These are phyloP conservation scores for Astrephomene gubernaculifera DNA, from an alignment of 139 green algal species.

Conservation along the genomic window DNA sequence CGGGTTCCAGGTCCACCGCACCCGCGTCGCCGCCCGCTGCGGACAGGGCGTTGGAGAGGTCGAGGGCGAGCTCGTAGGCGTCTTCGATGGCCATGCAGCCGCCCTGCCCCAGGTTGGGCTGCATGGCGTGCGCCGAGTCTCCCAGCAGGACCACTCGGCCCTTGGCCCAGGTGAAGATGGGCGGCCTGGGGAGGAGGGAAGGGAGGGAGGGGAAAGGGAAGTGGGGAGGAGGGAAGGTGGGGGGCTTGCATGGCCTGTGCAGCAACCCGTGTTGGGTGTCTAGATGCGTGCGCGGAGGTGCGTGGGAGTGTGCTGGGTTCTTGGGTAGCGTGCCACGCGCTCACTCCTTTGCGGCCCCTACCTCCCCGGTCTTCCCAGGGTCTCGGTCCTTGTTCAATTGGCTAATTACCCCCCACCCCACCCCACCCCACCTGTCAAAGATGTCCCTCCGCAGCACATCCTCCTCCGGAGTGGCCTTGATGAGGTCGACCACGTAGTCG, in stretches of 20 bases:
- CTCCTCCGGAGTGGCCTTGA: conserved; percentile 91
- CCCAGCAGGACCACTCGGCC: conserved; percentile 92
- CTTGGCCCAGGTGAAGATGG: conserved; percentile 87
- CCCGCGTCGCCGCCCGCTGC: not conserved
- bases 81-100: conserved; percentile 97
- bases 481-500: conserved; percentile 79
- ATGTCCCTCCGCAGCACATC: conserved; percentile 97
- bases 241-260: no score
- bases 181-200: conserved; percentile 50
- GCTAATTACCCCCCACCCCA: no score
- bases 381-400: no score
- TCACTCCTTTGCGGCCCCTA: no score
- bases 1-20: not conserved
- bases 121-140: conserved; percentile 97
- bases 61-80: conserved; percentile 79
- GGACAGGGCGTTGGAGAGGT: conserved; percentile 60
- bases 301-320: no score
- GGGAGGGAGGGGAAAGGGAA: not conserved
- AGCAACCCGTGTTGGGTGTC: no score
- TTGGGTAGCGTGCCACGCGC: no score
- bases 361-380: no score
- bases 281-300: no score
- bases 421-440: conserved; percentile 76
- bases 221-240: no score
- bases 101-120: conserved; percentile 98